Base-by-base conservation (phyloP, 2,329 filamentous ascomycete species). In the Nemania bipapillata region DNA sequence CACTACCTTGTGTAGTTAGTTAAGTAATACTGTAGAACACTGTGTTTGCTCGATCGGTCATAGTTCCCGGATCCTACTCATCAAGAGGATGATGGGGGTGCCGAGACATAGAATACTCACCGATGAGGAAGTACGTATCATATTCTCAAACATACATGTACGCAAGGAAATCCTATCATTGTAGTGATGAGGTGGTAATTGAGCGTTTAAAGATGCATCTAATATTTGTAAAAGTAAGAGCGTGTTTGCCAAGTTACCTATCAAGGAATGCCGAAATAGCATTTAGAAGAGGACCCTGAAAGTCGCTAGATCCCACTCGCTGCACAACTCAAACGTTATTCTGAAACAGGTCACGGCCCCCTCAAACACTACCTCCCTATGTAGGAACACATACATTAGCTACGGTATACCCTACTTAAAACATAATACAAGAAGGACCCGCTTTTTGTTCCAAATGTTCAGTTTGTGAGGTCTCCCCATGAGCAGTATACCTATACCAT, bases 261-360 rank as follows among this genome's bases (percentile, higher is more conserved):
- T 32, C 30, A 32, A 9, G 30, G 30, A 4, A 9, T 32, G 30
- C 56, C 28, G 9, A 35, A 49, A 22, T 42, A 35, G 28, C 57
- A 60, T 50, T 32, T 8, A 28, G n/a, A 53, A 54, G 35, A 30
- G 58, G 58, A 58, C 42, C 55, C 58, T 24, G 15, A 45, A 28
- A 40, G 26, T 50, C 30, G 53, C 59, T 63, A 54, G 54, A 63
- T 49, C 17, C 11, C 64, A 63, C 26, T 59, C 64, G 37, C 26
- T 28, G 24, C 20, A 45, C 45, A 49, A 45, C 58, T 67, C 65
- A 68, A 68, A 64, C 65, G 17, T 15, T 2, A 63, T 24, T 32
- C 42, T 68, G 65, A 65, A 68, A 68, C 65, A 7, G 37, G 49
- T 32, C 65, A 50, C 28, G 32, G 22, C 28, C 22, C 8, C 11